A percentile compares a stretch with the other conserved stretches of the same genome.
Evolutionary conservation across 2,329 filamentous ascomycete species (phyloP).

Genomic region (Claviceps spartinae): DNA sequence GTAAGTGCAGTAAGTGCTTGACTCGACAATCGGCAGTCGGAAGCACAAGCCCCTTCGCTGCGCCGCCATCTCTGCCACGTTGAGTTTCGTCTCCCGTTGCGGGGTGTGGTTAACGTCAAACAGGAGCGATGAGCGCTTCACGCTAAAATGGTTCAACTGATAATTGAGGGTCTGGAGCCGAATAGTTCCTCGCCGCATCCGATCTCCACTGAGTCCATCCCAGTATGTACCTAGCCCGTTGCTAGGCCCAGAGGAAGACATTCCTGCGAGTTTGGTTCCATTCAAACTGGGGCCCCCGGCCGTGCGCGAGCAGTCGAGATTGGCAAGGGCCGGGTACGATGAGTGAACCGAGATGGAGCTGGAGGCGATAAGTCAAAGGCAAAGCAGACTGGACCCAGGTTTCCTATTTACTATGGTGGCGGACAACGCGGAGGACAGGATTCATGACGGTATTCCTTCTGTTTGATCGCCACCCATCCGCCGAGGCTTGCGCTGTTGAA

Average conservation of each 20-base stretch:
- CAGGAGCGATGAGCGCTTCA: neutral
- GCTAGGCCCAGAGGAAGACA: conserved; percentile 4
- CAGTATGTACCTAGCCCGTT: neutral
- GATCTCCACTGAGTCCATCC: neutral
- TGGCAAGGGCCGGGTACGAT: neutral
- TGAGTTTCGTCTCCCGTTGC: neutral
- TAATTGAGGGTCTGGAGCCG: neutral
- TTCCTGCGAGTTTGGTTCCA: conserved; percentile 6
- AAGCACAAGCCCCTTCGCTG: neutral
- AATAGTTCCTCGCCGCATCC: neutral
- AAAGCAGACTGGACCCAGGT: neutral
- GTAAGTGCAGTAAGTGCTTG: too few relatives aligned
- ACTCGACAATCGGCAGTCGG: too few relatives aligned
- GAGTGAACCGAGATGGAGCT: neutral
- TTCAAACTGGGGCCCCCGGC: conserved; percentile 1
- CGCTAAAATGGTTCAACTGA: neutral
- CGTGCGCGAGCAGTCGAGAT: conserved; percentile 3
- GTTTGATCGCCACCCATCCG: neutral
- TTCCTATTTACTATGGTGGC: neutral
- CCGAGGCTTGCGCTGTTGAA: conserved; percentile 1
- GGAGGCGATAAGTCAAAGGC: neutral
- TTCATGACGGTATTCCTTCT: neutral
- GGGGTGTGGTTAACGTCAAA: neutral
- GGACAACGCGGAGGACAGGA: neutral
- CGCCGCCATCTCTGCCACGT: neutral